A percentile compares a stretch with the other conserved stretches of the same genome.
These are phyloP conservation scores for Evernia prunastri DNA, from an alignment of 495 filamentous ascomycete genomes.

Conservation along the genomic window DNA sequence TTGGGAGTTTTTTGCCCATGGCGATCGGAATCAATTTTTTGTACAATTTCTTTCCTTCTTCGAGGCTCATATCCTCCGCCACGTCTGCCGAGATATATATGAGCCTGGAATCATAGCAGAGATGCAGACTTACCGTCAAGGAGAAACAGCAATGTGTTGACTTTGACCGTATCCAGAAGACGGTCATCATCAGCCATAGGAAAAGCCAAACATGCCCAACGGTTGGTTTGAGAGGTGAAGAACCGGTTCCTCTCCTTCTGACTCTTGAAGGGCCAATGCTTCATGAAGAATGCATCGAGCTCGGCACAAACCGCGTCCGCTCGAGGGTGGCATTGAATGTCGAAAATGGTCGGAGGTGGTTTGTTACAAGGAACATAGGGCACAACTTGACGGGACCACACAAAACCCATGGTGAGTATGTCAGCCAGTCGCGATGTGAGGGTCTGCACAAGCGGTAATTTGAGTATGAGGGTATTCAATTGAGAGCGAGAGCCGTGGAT, in stretches of 20 bases:
- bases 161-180: conserved; percentile 28
- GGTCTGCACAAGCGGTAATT: background rate
- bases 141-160: conserved; percentile 34
- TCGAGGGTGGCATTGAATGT: conserved; percentile 7
- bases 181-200: conserved; percentile 34
- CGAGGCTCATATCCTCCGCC: conserved; percentile 37
- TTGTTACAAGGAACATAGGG: conserved; percentile 10
- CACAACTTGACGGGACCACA: conserved; percentile 1
- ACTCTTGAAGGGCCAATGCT: conserved; percentile 33
- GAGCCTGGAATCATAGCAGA: background rate
- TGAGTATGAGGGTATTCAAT: background rate
- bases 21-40: conserved; percentile 33
- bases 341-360: conserved; percentile 11
- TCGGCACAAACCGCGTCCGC: conserved; percentile 18
- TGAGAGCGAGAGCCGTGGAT: background rate
- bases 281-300: conserved; percentile 34
- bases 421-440: background rate
- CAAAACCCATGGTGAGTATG: background rate
- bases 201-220: conserved; percentile 34
- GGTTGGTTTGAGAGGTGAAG: conserved; percentile 30
- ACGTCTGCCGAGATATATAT: conserved; percentile 25
- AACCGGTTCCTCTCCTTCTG: conserved; percentile 30
- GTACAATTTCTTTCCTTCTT: conserved; percentile 34
- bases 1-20: conserved; percentile 29
- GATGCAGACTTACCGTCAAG: conserved; percentile 31